phyloP scores from a whole-genome alignment of 441 rosid genomes.

The Adansonia gregorii region DNA sequence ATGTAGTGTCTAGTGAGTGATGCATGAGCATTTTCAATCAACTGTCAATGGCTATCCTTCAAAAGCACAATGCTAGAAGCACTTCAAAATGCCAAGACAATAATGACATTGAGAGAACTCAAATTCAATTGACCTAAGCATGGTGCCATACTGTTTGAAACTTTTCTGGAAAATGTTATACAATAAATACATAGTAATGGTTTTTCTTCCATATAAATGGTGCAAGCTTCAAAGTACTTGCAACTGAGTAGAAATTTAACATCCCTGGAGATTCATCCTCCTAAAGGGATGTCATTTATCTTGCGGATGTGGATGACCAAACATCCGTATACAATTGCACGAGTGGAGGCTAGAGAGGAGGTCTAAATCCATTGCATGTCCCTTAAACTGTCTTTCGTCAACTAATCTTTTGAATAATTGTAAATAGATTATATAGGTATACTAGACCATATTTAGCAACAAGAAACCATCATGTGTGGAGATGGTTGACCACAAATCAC shows the following conservation, averaged over 20 bases:
- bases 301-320: neutral
- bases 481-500: neutral
- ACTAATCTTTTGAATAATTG: neutral
- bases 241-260: no score
- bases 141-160: neutral
- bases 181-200: neutral
- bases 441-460: neutral
- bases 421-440: neutral
- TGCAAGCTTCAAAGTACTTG: neutral
- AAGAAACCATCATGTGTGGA: neutral
- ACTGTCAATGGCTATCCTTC: neutral
- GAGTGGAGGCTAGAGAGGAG: neutral
- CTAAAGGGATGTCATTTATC: neutral
- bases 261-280: neutral
- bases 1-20: constrained; percentile 23
- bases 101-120: neutral
- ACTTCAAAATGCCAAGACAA: constrained; percentile 11
- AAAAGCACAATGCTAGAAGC: constrained; percentile 10
- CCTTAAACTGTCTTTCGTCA: neutral
- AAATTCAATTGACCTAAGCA: constrained; percentile 13
- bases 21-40: constrained; percentile 30
- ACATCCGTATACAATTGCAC: no score
- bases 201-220: neutral
- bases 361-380: neutral
- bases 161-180: neutral